Percentiles rank a stretch among this genome's conserved stretches.
These are phyloP conservation scores for Trichoderma lentiforme DNA, from an alignment of 2,329 filamentous ascomycete genomes.

Conservation along the genomic window DNA sequence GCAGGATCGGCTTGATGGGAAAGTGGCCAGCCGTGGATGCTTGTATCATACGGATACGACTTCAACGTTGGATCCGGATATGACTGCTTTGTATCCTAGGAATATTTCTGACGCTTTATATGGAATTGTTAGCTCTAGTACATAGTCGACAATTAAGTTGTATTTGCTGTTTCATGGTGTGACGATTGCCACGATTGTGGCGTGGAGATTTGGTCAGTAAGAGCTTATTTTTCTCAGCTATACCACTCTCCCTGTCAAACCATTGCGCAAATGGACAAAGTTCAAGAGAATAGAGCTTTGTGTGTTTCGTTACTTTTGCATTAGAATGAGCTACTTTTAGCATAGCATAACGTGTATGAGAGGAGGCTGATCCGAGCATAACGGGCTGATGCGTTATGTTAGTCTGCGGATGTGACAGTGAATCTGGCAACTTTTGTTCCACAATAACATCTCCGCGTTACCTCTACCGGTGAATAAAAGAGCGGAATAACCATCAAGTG, in stretches of 20 bases:
- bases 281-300: neutral
- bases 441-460: neutral
- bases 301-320: neutral
- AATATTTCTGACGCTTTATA: neutral
- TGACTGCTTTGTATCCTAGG: neutral
- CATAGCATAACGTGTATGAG: neutral
- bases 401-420: neutral
- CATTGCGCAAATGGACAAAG: neutral
- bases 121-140: neutral
- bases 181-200: no score
- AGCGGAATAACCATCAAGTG: neutral
- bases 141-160: neutral
- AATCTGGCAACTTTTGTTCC: neutral
- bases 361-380: neutral
- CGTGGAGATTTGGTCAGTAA: neutral
- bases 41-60: neutral
- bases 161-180: neutral
- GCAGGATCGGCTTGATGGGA: slow-evolving; percentile 16
- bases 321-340: neutral
- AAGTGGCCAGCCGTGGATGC: neutral
- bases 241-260: no score
- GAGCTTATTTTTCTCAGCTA: neutral
- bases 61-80: neutral
- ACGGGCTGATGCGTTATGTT: neutral
- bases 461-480: neutral